These are phyloP conservation scores for Didymella arachidicola DNA, from an alignment of 2,329 filamentous ascomycete genomes.

Conservation along the genomic window DNA sequence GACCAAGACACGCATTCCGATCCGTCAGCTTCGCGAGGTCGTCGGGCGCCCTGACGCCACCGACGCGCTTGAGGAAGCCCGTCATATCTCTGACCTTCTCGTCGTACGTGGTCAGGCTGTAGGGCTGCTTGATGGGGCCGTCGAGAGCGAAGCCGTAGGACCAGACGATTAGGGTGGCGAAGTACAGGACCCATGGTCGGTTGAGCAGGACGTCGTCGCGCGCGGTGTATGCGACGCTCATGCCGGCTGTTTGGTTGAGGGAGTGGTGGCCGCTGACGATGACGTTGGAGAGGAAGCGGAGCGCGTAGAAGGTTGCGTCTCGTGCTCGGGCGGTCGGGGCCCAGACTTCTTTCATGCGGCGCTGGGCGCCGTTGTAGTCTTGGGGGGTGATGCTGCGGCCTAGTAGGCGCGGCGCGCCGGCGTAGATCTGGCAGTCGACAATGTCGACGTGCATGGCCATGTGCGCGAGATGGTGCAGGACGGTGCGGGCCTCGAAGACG, in stretches of 20 bases:
- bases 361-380: constrained; percentile 80
- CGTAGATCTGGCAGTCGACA: constrained; percentile 96
- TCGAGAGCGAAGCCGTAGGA: constrained; percentile 92
- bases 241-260: constrained; percentile 25
- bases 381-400: constrained; percentile 83
- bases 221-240: constrained; percentile 70
- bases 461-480: constrained; percentile 91
- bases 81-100: constrained; percentile 81
- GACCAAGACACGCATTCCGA: constrained; percentile 81
- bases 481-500: constrained; percentile 86
- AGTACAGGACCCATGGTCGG: constrained; percentile 94
- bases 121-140: constrained; percentile 69
- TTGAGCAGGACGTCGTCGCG: constrained; percentile 90
- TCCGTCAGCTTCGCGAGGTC: constrained; percentile 77
- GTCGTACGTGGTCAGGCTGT: constrained; percentile 64
- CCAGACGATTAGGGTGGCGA: constrained; percentile 92
- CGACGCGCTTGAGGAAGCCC: constrained; percentile 75
- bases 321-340: constrained; percentile 86
- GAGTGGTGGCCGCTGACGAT: constrained; percentile 67
- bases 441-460: constrained; percentile 99
- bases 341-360: constrained; percentile 88
- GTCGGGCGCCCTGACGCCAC: constrained; percentile 75
- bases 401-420: constrained; percentile 82
- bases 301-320: constrained; percentile 90
- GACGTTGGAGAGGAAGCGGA: constrained; percentile 88